A percentile compares a stretch with the other conserved stretches of the same genome.
Evolutionary conservation across 192 early-diverging fungal species (phyloP).

Genomic region (Polychytrium aggregatum): DNA sequence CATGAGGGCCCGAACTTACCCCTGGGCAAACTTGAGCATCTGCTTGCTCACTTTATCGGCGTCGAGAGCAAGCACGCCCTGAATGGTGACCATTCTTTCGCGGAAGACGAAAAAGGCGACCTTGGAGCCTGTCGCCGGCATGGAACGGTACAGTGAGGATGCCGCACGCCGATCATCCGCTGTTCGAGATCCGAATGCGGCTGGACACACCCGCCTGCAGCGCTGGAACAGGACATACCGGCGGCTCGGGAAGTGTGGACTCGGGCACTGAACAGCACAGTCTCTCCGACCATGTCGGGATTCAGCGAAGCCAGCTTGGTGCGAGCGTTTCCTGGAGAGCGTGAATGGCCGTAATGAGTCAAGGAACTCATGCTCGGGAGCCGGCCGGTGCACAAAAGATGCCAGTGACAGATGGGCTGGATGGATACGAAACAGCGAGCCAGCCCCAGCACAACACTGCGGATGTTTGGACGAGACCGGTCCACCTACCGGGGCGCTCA

Average conservation of each 20-base stretch:
- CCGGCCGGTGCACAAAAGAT: too few relatives aligned
- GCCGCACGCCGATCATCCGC: too few relatives aligned
- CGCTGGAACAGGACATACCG: conserved; percentile 31
- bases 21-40: conserved; percentile 83
- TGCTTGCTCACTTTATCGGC: conserved; percentile 75
- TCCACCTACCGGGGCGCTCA: conserved; percentile 46
- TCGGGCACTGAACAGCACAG: conserved; percentile 75
- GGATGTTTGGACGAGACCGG: too few relatives aligned
- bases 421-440: too few relatives aligned
- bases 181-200: too few relatives aligned
- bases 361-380: too few relatives aligned
- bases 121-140: conserved; percentile 43
- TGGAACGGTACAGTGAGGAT: not conserved
- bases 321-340: conserved; percentile 38
- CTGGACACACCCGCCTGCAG: too few relatives aligned
- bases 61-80: conserved; percentile 69
- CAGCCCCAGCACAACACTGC: too few relatives aligned
- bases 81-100: conserved; percentile 77
- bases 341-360: too few relatives aligned
- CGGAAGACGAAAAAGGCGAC: conserved; percentile 88
- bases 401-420: too few relatives aligned
- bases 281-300: conserved; percentile 53
- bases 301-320: conserved; percentile 57
- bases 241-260: conserved; percentile 79
- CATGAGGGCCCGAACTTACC: conserved; percentile 19